Conservation (phyloP, 441 rosid genomes). For the Corymbia citriodora region DNA sequence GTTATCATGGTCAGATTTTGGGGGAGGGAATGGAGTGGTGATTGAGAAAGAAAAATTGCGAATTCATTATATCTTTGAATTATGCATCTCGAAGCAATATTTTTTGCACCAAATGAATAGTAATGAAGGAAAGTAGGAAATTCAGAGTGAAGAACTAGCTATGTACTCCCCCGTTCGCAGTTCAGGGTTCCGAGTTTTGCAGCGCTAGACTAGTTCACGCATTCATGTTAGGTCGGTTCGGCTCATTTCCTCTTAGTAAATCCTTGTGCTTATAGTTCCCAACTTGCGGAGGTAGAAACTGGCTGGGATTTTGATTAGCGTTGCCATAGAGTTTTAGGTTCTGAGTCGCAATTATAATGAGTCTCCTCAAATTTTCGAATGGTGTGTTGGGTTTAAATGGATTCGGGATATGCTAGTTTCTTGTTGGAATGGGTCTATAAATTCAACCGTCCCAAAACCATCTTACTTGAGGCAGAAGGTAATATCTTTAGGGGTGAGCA, state of each 20-base stretch:
- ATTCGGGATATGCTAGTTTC: neutral
- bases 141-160: neutral
- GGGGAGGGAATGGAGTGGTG: neutral
- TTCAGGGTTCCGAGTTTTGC: neutral
- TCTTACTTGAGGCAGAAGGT: neutral
- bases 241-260: neutral
- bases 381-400: accelerated
- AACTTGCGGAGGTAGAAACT: neutral
- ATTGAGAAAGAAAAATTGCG: neutral
- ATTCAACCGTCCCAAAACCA: no score
- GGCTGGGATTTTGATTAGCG: neutral
- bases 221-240: neutral
- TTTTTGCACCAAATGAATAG: neutral
- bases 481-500: no score
- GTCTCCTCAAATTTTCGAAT: neutral
- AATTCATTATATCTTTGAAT: neutral
- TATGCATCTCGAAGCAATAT: neutral
- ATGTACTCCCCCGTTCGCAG: neutral
- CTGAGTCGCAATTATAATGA: neutral
- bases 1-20: neutral
- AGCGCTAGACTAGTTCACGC: neutral
- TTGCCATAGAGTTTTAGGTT: neutral
- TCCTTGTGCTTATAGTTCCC: neutral
- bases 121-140: neutral
- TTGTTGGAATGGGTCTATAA: neutral